These are phyloP conservation scores for Calonectria pteridis DNA, from an alignment of 2,329 filamentous ascomycete genomes.

Conservation along the genomic window DNA sequence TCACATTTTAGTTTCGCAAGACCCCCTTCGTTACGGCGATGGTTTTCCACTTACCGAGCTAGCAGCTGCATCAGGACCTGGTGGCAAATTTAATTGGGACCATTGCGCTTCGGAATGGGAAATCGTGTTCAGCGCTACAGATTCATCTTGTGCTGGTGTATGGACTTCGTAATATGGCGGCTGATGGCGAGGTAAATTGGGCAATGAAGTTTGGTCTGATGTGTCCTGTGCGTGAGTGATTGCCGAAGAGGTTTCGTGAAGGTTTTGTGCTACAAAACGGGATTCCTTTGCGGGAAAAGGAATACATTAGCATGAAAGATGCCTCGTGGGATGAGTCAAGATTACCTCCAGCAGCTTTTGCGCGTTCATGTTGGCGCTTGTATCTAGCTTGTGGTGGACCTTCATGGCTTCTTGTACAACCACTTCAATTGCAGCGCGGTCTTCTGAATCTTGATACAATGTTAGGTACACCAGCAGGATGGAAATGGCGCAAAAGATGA, in stretches of 20 bases:
- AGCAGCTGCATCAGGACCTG: not conserved
- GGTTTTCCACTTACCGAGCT: not conserved
- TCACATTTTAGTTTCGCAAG: too few species aligned
- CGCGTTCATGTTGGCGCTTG: slow-evolving; percentile 6
- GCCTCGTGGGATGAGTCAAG: not conserved
- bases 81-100: not conserved
- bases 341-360: slow-evolving; percentile 5
- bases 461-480: slow-evolving; percentile 14
- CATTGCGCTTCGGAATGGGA: not conserved
- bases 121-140: not conserved
- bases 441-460: slow-evolving; percentile 3
- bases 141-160: not conserved
- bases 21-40: too few species aligned
- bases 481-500: slow-evolving; percentile 17
- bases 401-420: slow-evolving; percentile 12
- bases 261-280: not conserved
- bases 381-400: slow-evolving; percentile 13
- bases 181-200: not conserved
- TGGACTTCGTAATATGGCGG: not conserved
- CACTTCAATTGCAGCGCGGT: not conserved
- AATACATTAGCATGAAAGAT: not conserved
- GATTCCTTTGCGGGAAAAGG: not conserved
- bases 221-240: not conserved
- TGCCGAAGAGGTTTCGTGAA: not conserved
- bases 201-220: not conserved